phyloP scores from a whole-genome alignment of 164 flowering plant genomes.

The Chimonanthus praecox region DNA sequence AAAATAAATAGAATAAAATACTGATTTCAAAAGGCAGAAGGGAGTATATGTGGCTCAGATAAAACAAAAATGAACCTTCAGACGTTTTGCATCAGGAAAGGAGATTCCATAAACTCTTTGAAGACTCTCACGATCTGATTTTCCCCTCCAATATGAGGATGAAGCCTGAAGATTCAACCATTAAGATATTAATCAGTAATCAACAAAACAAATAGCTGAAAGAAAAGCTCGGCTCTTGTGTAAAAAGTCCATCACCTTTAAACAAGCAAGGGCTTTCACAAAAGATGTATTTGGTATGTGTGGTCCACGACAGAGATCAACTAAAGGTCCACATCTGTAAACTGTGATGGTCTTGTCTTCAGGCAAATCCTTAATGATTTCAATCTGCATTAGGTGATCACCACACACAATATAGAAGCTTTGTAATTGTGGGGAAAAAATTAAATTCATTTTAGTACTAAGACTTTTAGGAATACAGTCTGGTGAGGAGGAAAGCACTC shows the following conservation, averaged over 20 bases:
- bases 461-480: background rate
- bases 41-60: background rate
- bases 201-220: background rate
- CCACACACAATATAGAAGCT: background rate
- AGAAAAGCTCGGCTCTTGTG: background rate
- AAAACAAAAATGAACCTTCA: conserved; percentile 46
- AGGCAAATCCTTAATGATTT: conserved; percentile 84
- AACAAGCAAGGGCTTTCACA: conserved; percentile 84
- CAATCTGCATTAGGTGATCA: conserved; percentile 43
- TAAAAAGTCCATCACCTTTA: conserved; percentile 50
- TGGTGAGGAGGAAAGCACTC: background rate
- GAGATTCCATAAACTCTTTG: conserved; percentile 99
- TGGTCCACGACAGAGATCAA: conserved; percentile 98
- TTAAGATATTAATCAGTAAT: background rate
- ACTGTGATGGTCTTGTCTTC: conserved; percentile 96
- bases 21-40: background rate
- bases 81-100: conserved; percentile 74
- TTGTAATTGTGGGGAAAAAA: background rate
- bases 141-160: conserved; percentile 95
- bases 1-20: no score
- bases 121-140: conserved; percentile 85
- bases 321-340: conserved; percentile 98
- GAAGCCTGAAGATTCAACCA: conserved; percentile 60
- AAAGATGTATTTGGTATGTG: conserved; percentile 98
- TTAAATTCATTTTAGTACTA: background rate